Evolutionary conservation across 2,329 filamentous ascomycete genomes (phyloP).

Genomic region (Emergomyces pasteurianus): DNA sequence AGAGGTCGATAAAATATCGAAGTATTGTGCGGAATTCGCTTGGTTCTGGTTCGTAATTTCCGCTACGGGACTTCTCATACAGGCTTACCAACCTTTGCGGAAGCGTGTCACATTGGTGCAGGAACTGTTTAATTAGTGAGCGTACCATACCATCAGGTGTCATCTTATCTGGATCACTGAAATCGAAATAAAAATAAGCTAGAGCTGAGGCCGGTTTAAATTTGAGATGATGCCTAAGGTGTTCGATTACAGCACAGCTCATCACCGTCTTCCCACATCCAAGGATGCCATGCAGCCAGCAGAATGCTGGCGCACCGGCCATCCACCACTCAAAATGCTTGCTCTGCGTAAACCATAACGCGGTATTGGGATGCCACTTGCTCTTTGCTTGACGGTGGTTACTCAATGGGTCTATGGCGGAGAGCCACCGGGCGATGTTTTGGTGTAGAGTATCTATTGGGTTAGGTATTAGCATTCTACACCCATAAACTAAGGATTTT

Average conservation of each 20-base stretch:
- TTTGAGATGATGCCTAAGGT: neutral
- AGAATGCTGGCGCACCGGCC: conserved; percentile 2
- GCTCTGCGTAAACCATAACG: conserved; percentile 7
- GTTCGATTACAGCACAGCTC: conserved; percentile 1
- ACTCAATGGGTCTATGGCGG: conserved; percentile 6
- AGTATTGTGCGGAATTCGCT: neutral
- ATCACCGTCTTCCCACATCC: conserved; percentile 9
- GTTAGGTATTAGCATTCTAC: neutral
- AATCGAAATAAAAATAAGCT: conserved; percentile 14
- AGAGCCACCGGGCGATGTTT: neutral
- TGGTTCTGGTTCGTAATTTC: conserved; percentile 4
- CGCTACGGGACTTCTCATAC: conserved; percentile 1
- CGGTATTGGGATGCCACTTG: conserved; percentile 5
- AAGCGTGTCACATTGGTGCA: neutral
- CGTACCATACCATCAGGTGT: conserved; percentile 6
- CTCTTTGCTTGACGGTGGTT: conserved; percentile 7
- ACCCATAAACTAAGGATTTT: neutral
- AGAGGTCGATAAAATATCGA: neutral
- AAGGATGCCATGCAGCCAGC: conserved; percentile 8
- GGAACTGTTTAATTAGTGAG: conserved; percentile 6
- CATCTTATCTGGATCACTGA: conserved; percentile 10
- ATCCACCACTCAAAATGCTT: conserved; percentile 4
- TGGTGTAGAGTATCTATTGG: neutral
- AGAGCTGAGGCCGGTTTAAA: neutral
- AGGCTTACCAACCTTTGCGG: neutral